phyloP scores from a whole-genome alignment of 768 basidiomycete species.

The Mycena epipterygia region DNA sequence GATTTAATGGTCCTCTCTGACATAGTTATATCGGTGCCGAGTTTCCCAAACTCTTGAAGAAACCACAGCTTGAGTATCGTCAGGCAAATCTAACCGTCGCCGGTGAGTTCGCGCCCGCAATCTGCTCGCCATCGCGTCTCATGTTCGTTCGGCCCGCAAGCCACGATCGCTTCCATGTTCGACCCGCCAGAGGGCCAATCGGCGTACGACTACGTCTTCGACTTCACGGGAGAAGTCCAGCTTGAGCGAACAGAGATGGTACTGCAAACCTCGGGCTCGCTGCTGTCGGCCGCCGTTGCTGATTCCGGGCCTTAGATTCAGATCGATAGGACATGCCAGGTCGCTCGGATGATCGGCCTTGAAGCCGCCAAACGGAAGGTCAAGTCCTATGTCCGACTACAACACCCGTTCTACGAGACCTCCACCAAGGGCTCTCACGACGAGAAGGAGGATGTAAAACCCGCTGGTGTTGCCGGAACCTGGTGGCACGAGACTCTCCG shows the following conservation, averaged over 20 bases:
- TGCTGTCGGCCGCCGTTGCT: conserved; percentile 9
- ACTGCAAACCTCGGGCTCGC: conserved; percentile 41
- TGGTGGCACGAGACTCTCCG: conserved; percentile 94
- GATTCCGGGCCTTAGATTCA: conserved; percentile 67
- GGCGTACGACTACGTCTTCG: conserved; percentile 87
- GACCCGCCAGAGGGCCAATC: conserved; percentile 77
- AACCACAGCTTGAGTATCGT: conserved; percentile 81
- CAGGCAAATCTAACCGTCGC: conserved; percentile 86
- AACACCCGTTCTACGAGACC: conserved; percentile 85
- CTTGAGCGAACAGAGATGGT: conserved; percentile 84
- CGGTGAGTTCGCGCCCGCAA: conserved; percentile 58
- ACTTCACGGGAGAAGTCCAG: conserved; percentile 85
- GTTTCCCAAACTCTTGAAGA: conserved; percentile 78
- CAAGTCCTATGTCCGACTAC: conserved; percentile 83
- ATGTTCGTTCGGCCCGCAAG: conserved; percentile 56
- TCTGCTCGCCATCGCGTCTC: conserved; percentile 21
- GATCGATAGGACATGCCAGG: conserved; percentile 79
- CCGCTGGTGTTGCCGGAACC: conserved; percentile 74
- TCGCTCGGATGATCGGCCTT: conserved; percentile 75
- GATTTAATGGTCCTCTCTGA: conserved; percentile 11
- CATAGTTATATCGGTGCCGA: conserved; percentile 82
- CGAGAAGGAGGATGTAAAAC: conserved; percentile 84
- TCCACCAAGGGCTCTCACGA: conserved; percentile 72
- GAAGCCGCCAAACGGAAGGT: conserved; percentile 88
- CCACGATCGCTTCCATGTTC: conserved; percentile 76